Base-by-base conservation (phyloP, 305 asterid species). In the Lippia alba region DNA sequence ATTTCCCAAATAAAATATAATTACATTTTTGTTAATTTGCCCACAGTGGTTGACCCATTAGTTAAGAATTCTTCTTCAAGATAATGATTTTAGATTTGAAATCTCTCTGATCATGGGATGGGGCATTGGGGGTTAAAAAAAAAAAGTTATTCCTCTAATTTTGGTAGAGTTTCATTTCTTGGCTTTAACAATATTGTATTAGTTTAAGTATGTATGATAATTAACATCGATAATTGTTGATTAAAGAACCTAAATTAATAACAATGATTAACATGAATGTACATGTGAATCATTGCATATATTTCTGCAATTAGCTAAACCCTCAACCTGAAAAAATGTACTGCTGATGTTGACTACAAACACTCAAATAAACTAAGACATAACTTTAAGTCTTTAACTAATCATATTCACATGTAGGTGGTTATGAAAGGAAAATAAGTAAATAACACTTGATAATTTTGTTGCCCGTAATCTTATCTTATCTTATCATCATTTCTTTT, bases 381-480 rank as follows among this genome's bases (percentile, higher is more conserved):
- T 4, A 48, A 18, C 3, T 53, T 41, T 11, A 53, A 18, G 53
- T 32, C 3, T 53, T 41, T 11, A 53, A 18, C 59, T 32, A 56
- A 34, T 39, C 65, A 63, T 40, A 64, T 12, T 64, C 55, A 60
- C 61, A 66, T 66, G 64, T 36, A 15, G 60, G 17, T 63, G 44
- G 49, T 55, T 48, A 56, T 57, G 51, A 55, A 65, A 58, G 20
- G 16, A 66, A 55, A 19, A 60, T 46, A 40, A 64, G 19, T 56
- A 41, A 1, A 6, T 17, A 17, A 19, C 3, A 54, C 49, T 58
- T 32, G 2, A 10, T 24, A 65, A 18, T 62, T 32, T 60, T 41
- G 49, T 62, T 19, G 60, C 49, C 15, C 57, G 44, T 17, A 16
- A 14, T 49, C 68, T 63, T 55, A 76, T 76, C 77, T 33, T 66